Base-by-base conservation (phyloP, 169 alveolate genomes). In the Plasmodium blacklocki region DNA sequence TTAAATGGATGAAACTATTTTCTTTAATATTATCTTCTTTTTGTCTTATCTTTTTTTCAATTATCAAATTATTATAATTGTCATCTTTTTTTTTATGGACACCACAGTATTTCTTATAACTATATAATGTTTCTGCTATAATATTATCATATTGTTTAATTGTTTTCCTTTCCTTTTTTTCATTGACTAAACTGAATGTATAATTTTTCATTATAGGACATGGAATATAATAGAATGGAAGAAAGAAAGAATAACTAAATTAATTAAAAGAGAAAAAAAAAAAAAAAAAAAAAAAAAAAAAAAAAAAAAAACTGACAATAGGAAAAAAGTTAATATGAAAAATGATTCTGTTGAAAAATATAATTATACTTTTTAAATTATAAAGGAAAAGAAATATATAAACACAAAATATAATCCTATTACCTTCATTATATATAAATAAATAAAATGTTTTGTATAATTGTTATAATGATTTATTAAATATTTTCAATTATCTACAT, bases 81-180 rank as follows among this genome's bases (percentile, higher is more conserved):
- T 47, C 2, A 2, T 49, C 64, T 7, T 39, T 39, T 39, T 39
- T 39, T 59, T 71, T 71, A 59, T 58, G 26, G 32, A 59, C 18
- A n/a, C 59, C 23, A 66, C 71, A 39, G 3, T 50, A 29, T n/a
- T 68, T 76, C 39, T 64, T 76, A 49, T 76, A 76, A 39, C 50
- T 58, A 45, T 14, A 6, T 58, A 76, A 50, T 7, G 89, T 67
- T 23, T 63, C 74, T 39, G 60, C 14, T 6, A 76, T 58, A 39
- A 64, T 43, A 58, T 58, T 29, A 59, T 76, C 89, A 58, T 63
- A 76, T 9, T 76, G 76, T 3, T 76, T 76, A 26, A 15, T 15
- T 32, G 58, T 19, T 32, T 39, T 74, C 54, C 39, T 74, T 59
- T 39, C 73, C 14, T 43, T 74, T 59, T 74, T 59, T 43, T 19